phyloP scores from a whole-genome alignment of 73 alveolate species.

The Tetrahymena borealis region DNA sequence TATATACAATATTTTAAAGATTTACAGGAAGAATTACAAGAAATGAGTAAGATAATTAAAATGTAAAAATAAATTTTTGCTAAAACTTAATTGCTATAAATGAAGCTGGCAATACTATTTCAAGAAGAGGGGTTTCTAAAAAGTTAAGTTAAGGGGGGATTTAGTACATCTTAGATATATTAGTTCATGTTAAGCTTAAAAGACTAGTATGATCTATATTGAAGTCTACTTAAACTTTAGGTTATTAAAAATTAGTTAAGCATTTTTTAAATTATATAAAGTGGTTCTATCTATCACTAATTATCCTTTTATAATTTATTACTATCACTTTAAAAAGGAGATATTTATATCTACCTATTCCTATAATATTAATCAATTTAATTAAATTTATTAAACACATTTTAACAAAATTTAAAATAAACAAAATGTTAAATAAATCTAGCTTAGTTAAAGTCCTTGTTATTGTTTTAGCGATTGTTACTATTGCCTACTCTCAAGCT shows the following conservation, averaged over 20 bases:
- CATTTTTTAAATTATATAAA: not conserved
- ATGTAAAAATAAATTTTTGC: too few species aligned
- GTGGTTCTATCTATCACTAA: not conserved
- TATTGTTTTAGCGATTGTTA: not conserved
- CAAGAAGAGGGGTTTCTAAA: not conserved
- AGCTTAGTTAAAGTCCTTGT: not conserved
- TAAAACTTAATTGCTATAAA: too few species aligned
- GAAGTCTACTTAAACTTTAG: not conserved
- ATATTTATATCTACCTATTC: not conserved
- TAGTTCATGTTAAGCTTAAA: not conserved
- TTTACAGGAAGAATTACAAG: too few species aligned
- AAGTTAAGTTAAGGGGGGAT: not conserved
- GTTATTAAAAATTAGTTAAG: not conserved
- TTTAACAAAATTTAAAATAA: not conserved
- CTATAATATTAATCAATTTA: not conserved
- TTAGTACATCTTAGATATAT: not conserved
- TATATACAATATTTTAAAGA: too few species aligned
- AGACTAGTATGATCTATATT: not conserved
- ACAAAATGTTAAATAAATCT: not conserved
- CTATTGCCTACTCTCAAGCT: not conserved
- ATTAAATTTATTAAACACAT: not conserved
- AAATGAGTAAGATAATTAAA: too few species aligned
- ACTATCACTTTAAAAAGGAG: not conserved
- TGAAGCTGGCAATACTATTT: too few species aligned
- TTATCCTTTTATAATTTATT: not conserved